Evolutionary conservation across 495 filamentous ascomycete species (phyloP), one percentile per base, ranked within the genome.

Genomic region (Niebla homalea): DNA sequence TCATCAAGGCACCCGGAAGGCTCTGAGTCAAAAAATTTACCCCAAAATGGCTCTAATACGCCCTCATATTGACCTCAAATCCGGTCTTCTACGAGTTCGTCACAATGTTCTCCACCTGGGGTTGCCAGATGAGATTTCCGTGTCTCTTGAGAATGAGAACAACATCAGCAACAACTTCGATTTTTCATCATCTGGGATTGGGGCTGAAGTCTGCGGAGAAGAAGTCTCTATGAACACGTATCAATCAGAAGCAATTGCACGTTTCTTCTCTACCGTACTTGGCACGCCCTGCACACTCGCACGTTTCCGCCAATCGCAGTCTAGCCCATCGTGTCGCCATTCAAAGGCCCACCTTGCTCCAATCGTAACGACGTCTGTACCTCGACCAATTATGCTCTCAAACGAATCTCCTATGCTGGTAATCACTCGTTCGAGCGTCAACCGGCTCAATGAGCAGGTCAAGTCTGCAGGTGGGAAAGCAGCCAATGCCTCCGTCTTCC

Each of bases 331-430:
- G 25, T 73, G 70, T 52, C 68, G 85, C 39, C 76, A 83, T 57
- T 70, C 79, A 21, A 89, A 88, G 59, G 71, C 53, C 21, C 55
- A 58, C 18, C 16, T 46, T 22, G 32, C 23, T 48, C 51, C 32
- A 12, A 77, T 59, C 68, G 73, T 26, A 67, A 72, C 59, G 60
- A 63, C 16, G 61, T 72, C 55, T 15, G 50, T 43, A 25, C 54
- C 51, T 14, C 72, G 63, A n/a, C 80, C 80, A 2, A 87, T 95
- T 41, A 67, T 88, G 2, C 66, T 98, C 3, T 84, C 88, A 14
- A 98, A 98, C 59, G 92, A 98, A 61, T 88, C 83, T 42, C 90
- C 92, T 0, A 92, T 98, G 45, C 75, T 98, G 0, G 71, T 84
- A 5, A 85, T 98, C 25, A 87, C 83, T 12, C 73, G 77, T 16